Conservation (phyloP, 2,329 filamentous ascomycete genomes). For the Blumeria hordei region DNA sequence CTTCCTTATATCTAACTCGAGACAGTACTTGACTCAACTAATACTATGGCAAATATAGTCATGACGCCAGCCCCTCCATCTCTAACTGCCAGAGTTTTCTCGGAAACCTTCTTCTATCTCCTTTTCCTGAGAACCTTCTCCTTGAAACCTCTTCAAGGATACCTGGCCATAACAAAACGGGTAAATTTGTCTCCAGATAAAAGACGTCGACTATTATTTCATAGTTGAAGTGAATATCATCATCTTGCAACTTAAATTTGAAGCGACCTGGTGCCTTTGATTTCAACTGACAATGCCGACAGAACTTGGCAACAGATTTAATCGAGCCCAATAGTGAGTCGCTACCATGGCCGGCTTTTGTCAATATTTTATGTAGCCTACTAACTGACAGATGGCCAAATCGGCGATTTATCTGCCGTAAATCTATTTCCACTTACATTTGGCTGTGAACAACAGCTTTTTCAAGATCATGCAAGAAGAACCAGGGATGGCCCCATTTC, state of each 20-base stretch:
- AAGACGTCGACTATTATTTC: conserved; percentile 2
- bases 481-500: neutral
- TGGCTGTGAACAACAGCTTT: neutral
- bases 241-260: conserved; percentile 1
- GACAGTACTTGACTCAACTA: too few relatives aligned
- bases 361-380: neutral
- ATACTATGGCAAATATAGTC: too few relatives aligned
- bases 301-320: neutral
- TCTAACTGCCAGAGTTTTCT: too few relatives aligned
- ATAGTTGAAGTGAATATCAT: conserved; percentile 1
- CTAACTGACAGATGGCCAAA: conserved; percentile 1
- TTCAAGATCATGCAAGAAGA: neutral
- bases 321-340: neutral
- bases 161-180: too few relatives aligned
- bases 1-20: too few relatives aligned
- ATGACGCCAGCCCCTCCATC: too few relatives aligned
- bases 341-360: neutral
- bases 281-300: neutral
- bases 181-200: neutral
- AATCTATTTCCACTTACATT: neutral
- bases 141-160: too few relatives aligned
- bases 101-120: too few relatives aligned
- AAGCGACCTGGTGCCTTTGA: neutral
- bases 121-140: too few relatives aligned
- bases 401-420: neutral